Evolutionary conservation across 768 basidiomycete genomes (phyloP).

Genomic region (Coprinellus micaceus): DNA sequence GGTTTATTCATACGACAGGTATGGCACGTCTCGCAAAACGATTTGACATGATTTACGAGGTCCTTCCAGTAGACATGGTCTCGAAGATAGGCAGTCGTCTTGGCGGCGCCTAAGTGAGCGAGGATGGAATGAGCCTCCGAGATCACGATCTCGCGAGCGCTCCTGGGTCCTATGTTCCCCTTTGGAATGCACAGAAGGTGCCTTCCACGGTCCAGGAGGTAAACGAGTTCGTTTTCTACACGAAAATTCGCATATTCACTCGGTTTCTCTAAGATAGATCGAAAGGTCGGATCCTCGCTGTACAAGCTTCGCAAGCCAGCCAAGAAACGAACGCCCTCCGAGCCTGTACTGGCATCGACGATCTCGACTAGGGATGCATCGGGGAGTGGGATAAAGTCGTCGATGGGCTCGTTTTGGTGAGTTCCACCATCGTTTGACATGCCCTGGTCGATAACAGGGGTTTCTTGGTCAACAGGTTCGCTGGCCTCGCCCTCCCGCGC

Average conservation of each 20-base stretch:
- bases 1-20: constrained; percentile 19
- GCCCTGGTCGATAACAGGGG: too few relatives aligned
- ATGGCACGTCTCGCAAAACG: constrained; percentile 19
- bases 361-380: constrained; percentile 3
- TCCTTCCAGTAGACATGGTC: constrained; percentile 26
- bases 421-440: too few relatives aligned
- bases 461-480: neutral
- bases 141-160: constrained; percentile 27
- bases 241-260: constrained; percentile 15
- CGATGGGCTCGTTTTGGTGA: neutral
- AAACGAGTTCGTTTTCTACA: constrained; percentile 12
- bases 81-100: constrained; percentile 26
- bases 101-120: constrained; percentile 30
- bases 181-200: constrained; percentile 21
- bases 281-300: constrained; percentile 12
- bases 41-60: constrained; percentile 13
- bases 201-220: constrained; percentile 6
- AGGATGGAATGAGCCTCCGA: constrained; percentile 33
- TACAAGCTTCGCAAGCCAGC: constrained; percentile 2
- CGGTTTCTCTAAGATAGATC: constrained; percentile 6
- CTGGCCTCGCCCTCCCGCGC: constrained; percentile 8
- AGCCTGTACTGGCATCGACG: neutral
- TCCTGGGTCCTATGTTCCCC: constrained; percentile 10
- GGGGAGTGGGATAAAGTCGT: neutral
- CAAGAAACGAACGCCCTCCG: neutral